Conservation (phyloP, 495 filamentous ascomycete genomes). For the Aspergillus ellipticus region DNA sequence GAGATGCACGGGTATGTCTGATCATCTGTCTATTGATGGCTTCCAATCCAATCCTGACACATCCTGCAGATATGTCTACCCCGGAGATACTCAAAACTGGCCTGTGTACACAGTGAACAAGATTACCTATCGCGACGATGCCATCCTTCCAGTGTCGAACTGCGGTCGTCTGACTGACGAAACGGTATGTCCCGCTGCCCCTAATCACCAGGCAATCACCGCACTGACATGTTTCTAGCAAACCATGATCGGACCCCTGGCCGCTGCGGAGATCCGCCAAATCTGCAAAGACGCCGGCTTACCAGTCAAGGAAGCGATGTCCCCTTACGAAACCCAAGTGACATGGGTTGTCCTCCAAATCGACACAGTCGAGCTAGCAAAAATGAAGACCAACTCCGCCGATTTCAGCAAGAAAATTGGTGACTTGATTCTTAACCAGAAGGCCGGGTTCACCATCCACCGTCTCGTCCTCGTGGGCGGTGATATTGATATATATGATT, state of each 20-base stretch:
- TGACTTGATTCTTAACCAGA: slow-evolving; percentile 22
- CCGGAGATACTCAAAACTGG: slow-evolving; percentile 12
- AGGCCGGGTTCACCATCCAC: slow-evolving; percentile 20
- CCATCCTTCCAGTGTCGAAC: slow-evolving; percentile 26
- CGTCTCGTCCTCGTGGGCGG: slow-evolving; percentile 27
- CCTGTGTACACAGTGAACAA: slow-evolving; percentile 25
- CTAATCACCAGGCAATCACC: too few species aligned
- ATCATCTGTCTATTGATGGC: too few species aligned
- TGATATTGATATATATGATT: slow-evolving; percentile 25
- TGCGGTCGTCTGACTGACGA: slow-evolving; percentile 26
- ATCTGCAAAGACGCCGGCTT: slow-evolving; percentile 21
- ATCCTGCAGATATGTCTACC: slow-evolving; percentile 6
- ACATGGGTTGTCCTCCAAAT: slow-evolving; percentile 28
- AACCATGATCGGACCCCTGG: slow-evolving; percentile 16
- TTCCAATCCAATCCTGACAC: too few species aligned
- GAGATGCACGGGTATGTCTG: slow-evolving; percentile 25
- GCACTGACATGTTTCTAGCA: background rate
- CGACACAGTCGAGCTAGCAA: slow-evolving; percentile 13
- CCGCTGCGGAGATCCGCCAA: slow-evolving; percentile 25
- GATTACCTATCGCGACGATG: slow-evolving; percentile 26
- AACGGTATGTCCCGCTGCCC: slow-evolving; percentile 1
- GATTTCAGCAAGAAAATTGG: slow-evolving; percentile 20
- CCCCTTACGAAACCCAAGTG: slow-evolving; percentile 25
- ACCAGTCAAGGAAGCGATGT: slow-evolving; percentile 19
- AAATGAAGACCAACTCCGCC: slow-evolving; percentile 18